A percentile compares a stretch with the other conserved stretches of the same genome.
Conservation (phyloP, 306 rosid species). For the Pueraria montana region DNA sequence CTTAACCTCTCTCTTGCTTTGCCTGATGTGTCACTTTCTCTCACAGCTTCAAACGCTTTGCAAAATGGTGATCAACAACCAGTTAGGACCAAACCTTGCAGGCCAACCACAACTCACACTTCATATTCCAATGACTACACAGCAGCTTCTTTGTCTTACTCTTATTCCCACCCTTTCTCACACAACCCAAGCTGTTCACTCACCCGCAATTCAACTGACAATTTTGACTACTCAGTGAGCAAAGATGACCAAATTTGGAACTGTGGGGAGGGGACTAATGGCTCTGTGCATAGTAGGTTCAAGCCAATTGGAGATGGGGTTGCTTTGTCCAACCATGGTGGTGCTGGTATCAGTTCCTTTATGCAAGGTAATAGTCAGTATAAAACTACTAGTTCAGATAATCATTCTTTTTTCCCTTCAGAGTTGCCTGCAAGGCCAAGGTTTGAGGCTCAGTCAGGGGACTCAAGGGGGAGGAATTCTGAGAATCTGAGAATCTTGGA, state of each 20-base stretch:
- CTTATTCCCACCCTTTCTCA: slow-evolving; percentile 81
- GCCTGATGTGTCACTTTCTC: slow-evolving; percentile 91
- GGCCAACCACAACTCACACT: slow-evolving; percentile 64
- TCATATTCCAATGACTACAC: slow-evolving; percentile 84
- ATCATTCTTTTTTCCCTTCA: slow-evolving; percentile 89
- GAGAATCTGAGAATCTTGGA: slow-evolving; percentile 76
- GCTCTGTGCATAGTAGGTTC: slow-evolving; percentile 97
- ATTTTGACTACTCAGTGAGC: slow-evolving; percentile 77
- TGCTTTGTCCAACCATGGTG: slow-evolving; percentile 72
- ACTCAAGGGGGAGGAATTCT: slow-evolving; percentile 85
- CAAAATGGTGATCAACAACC: slow-evolving; percentile 70
- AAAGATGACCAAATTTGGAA: slow-evolving; percentile 94
- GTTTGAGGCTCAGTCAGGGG: slow-evolving; percentile 75
- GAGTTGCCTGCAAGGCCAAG: slow-evolving; percentile 90
- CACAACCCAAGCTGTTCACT: slow-evolving; percentile 97
- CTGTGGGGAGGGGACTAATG: slow-evolving; percentile 98
- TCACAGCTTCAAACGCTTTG: slow-evolving; percentile 84
- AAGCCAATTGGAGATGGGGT: slow-evolving; percentile 98
- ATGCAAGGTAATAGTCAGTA: slow-evolving; percentile 78
- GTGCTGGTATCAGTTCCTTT: slow-evolving; percentile 66
- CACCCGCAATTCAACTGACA: slow-evolving; percentile 89
- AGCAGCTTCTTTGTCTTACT: slow-evolving; percentile 84
- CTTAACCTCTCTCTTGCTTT: slow-evolving; percentile 89
- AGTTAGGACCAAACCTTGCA: slow-evolving; percentile 58
- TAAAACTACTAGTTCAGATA: slow-evolving; percentile 81